phyloP scores from a whole-genome alignment of 371 early-diverging fungal species.

The Circinella minor region DNA sequence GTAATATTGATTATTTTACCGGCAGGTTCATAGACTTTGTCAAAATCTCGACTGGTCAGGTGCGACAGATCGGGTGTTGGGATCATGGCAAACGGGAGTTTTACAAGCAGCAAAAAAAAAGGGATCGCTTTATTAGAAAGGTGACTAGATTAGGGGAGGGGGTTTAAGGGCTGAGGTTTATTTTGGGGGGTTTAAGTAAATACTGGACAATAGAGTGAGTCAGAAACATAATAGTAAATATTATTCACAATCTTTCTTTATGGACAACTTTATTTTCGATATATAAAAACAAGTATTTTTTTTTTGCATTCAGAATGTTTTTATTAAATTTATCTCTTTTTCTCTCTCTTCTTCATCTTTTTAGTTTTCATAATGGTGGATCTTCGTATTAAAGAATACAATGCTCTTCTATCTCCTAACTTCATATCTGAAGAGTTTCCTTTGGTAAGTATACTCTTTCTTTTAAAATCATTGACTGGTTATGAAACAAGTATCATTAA shows the following conservation, averaged over 20 bases:
- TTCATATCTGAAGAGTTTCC: conserved; percentile 60
- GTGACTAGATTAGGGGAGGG: no score
- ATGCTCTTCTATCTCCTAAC: conserved; percentile 42
- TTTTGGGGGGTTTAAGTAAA: background rate
- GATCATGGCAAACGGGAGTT: conserved; percentile 50
- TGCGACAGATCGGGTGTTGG: conserved; percentile 82
- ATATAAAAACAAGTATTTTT: background rate
- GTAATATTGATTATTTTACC: conserved; percentile 41
- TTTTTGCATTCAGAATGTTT: background rate
- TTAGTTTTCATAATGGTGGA: conserved; percentile 16
- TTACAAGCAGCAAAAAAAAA: background rate
- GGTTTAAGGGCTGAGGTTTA: no score
- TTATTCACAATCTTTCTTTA: background rate
- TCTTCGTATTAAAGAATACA: conserved; percentile 43
- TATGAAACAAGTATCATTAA: no score
- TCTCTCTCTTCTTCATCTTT: background rate
- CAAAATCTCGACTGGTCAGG: conserved; percentile 66
- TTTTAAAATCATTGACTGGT: no score
- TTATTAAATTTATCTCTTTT: background rate
- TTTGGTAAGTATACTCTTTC: conserved; percentile 36
- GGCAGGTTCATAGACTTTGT: conserved; percentile 88
- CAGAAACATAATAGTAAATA: background rate
- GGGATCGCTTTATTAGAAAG: no score
- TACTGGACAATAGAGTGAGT: background rate
- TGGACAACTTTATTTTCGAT: background rate